Conservation (phyloP, 208 protist species). For the Acanthamoeba royreba region DNA sequence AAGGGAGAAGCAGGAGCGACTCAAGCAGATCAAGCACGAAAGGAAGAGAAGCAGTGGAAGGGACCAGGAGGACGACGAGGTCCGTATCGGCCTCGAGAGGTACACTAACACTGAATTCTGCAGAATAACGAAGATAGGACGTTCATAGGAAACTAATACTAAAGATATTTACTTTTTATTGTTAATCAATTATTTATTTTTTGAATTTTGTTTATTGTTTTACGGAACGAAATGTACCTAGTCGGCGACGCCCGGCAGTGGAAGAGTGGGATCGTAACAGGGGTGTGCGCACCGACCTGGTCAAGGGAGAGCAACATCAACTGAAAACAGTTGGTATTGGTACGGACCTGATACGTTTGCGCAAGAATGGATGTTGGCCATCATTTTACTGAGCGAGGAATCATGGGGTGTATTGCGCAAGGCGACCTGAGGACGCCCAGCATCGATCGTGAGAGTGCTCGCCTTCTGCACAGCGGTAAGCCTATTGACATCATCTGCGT, state of each 20-base stretch:
- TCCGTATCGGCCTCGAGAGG: not conserved
- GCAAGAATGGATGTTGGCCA: too few species aligned
- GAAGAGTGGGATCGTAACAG: not conserved
- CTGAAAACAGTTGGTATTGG: not conserved
- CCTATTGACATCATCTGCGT: not conserved
- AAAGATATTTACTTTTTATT: too few species aligned
- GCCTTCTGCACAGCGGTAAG: not conserved
- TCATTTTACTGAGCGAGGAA: too few species aligned
- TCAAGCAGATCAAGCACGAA: too few species aligned
- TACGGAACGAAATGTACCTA: too few species aligned
- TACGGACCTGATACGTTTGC: not conserved
- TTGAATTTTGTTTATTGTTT: too few species aligned
- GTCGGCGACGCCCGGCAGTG: not conserved
- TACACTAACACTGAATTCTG: not conserved
- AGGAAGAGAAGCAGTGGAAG: not conserved
- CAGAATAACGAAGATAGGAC: not conserved
- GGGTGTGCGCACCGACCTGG: not conserved
- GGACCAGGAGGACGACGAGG: not conserved
- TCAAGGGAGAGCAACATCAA: not conserved
- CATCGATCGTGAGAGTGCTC: not conserved
- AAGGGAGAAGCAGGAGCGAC: not conserved
- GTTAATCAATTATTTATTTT: too few species aligned
- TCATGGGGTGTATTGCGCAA: too few species aligned
- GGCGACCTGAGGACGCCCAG: not conserved
- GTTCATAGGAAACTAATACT: not conserved